Base-by-base conservation (phyloP, 495 filamentous ascomycete genomes). In the Thermothielavioides terrestris region DNA sequence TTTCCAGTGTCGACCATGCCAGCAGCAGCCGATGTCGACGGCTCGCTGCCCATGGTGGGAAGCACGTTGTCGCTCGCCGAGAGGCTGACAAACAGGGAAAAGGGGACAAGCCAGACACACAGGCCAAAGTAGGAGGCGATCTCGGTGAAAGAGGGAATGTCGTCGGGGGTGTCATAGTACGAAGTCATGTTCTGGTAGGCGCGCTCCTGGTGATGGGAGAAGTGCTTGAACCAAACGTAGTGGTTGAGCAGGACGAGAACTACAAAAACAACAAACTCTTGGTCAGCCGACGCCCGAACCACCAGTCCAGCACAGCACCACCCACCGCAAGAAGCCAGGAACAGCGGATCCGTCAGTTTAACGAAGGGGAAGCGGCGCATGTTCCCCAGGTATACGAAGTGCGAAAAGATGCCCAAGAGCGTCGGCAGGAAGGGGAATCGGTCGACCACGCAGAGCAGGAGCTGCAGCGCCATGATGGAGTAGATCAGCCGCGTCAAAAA, bases 71-170 rank as follows among this genome's bases (percentile, higher is more conserved):
- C 92, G 37, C 88, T 85, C 2, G 92, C 94, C 15, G 85, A 91
- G 15, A 98, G 70, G 46, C 84, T 89, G 25, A 98, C 91, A 60
- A 98, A 98, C 30, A 98, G 77, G 22, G 90, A 82, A 66, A 98
- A 98, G 0, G 92, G 92, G 2, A 96, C 85, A 11, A 98, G 76
- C 92, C 92, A 98, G 12, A 98, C 88, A 63, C 88, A 95, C 8
- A 98, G 74, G 4, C 92, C 92, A 60, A 98, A 98, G 64, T 91
- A 98, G 1, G 88, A 91, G 0, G 91, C 89, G 34, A 98, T 89
- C 66, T 97, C 89, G 9, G 89, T 90, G 67, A 98, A 98, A 28
- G 79, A 83, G 2, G 92, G 92, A 46, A 88, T 68, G 45, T 83
- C 73, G 10, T 71, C 66, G 32, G 78, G 67, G 42, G 49, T 52